phyloP scores from a whole-genome alignment of 352 stramenopile genomes.

The Phytophthora podocarpi region DNA sequence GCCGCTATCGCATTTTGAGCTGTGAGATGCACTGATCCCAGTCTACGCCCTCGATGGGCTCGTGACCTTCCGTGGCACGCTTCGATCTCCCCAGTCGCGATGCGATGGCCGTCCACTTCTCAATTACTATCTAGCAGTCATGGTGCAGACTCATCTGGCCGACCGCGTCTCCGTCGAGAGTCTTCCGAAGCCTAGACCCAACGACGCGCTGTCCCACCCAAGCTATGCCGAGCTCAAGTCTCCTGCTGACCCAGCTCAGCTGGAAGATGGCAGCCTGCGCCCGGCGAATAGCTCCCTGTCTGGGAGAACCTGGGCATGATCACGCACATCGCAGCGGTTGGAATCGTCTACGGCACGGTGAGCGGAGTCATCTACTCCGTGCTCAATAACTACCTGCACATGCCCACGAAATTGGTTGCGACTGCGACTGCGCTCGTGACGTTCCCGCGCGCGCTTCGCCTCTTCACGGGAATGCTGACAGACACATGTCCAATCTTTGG shows the following conservation, averaged over 20 bases:
- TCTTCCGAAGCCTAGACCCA: constrained; percentile 9
- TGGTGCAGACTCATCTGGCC: constrained; percentile 19
- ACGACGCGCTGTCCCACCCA: constrained; percentile 15
- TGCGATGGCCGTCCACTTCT: neutral
- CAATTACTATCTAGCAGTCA: neutral
- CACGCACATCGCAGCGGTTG: constrained; percentile 46
- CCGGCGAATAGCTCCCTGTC: constrained; percentile 25
- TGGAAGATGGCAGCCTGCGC: constrained; percentile 26
- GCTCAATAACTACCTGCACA: constrained; percentile 65
- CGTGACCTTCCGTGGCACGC: too few relatives aligned
- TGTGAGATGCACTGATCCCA: constrained; percentile 7
- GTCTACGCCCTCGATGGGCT: neutral
- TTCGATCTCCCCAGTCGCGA: neutral
- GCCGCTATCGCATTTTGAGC: neutral
- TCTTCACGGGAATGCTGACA: constrained; percentile 68
- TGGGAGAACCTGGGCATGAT: constrained; percentile 49
- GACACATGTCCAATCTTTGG: constrained; percentile 80
- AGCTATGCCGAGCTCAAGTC: constrained; percentile 35
- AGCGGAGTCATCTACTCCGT: constrained; percentile 52
- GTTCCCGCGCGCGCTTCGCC: constrained; percentile 48
- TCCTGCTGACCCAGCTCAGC: neutral
- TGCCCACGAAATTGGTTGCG: constrained; percentile 47
- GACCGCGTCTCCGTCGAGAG: constrained; percentile 33
- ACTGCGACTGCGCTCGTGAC: constrained; percentile 50
- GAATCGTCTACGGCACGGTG: constrained; percentile 46